Evolutionary conservation across 306 rosid species (phyloP), one percentile per base, ranked within the genome.

Genomic region (Quillaja saponaria): DNA sequence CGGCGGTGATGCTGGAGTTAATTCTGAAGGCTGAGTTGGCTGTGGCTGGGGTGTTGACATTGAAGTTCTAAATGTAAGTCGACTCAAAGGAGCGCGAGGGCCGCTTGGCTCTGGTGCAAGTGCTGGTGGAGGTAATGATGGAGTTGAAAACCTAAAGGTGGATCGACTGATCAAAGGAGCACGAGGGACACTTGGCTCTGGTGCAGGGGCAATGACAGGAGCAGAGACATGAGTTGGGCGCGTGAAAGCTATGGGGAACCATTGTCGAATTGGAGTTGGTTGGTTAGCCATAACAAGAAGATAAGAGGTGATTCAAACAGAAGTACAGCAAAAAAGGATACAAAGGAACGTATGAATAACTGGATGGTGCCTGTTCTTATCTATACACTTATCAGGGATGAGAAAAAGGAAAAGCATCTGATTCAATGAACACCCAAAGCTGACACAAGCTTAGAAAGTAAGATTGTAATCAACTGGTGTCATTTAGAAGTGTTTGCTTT

Each of bases 181-280:
- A n/a, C n/a, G n/a, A n/a, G n/a, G n/a, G n/a, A n/a, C n/a, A n/a
- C n/a, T n/a, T n/a, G n/a, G n/a, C n/a, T n/a, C n/a, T n/a, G n/a
- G n/a, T n/a, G n/a, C n/a, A n/a, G n/a, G n/a, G n/a, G n/a, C n/a
- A n/a, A n/a, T n/a, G n/a, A n/a, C n/a, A n/a, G n/a, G n/a, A n/a
- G n/a, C n/a, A n/a, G n/a, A n/a, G n/a, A n/a, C n/a, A n/a, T n/a
- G n/a, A n/a, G n/a, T n/a, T n/a, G n/a, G n/a, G n/a, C n/a, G n/a
- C n/a, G n/a, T n/a, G n/a, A n/a, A n/a, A n/a, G 90, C 1, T 37
- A 79, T 63, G 16, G 85, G 89, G 11, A 76, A 72, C 97, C 92
- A 90, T 21, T 84, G 76, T 58, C 95, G 95, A 42, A 60, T 7
- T 4, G 60, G 25, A 31, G 47, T 17, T 7, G 81, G 75, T 65